These are phyloP conservation scores for Lachnellula occidentalis DNA, from an alignment of 2,329 filamentous ascomycete genomes.

Conservation along the genomic window DNA sequence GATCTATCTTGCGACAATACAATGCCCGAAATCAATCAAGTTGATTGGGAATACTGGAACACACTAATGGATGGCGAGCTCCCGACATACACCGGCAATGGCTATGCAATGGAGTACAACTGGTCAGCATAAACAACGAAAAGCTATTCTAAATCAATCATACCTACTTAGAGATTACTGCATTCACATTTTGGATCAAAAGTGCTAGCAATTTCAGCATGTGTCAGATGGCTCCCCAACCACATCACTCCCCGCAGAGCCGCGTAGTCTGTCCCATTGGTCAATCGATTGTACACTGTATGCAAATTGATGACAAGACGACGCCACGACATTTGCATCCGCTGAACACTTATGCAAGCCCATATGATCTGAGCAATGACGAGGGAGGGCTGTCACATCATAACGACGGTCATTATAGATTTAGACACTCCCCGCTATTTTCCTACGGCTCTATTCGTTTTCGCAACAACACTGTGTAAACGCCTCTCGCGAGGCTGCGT, in stretches of 20 bases:
- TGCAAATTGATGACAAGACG: constrained; percentile 1
- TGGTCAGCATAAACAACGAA: neutral
- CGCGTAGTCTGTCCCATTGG: constrained; percentile 1
- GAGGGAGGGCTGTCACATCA: constrained; percentile 6
- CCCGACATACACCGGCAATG: constrained; percentile 13
- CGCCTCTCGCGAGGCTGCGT: constrained; percentile 3
- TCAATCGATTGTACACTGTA: neutral
- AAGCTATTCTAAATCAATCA: neutral
- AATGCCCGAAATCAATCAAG: constrained; percentile 21
- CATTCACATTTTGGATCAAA: too few species aligned
- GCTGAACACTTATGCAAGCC: constrained; percentile 11
- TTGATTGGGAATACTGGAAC: constrained; percentile 31
- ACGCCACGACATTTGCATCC: neutral
- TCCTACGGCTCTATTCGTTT: constrained; percentile 1
- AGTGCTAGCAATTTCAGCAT: neutral
- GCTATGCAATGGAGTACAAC: neutral
- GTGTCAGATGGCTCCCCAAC: neutral
- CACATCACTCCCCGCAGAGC: neutral
- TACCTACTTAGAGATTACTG: neutral
- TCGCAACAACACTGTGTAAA: constrained; percentile 10
- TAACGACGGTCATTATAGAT: neutral
- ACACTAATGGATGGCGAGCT: constrained; percentile 27
- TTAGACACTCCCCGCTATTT: neutral
- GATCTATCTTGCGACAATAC: constrained; percentile 14
- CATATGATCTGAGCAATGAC: constrained; percentile 6